Evolutionary conservation across 2,329 filamentous ascomycete species (phyloP), one percentile per base, ranked within the genome.

Genomic region (Aspergillus luchuensis): DNA sequence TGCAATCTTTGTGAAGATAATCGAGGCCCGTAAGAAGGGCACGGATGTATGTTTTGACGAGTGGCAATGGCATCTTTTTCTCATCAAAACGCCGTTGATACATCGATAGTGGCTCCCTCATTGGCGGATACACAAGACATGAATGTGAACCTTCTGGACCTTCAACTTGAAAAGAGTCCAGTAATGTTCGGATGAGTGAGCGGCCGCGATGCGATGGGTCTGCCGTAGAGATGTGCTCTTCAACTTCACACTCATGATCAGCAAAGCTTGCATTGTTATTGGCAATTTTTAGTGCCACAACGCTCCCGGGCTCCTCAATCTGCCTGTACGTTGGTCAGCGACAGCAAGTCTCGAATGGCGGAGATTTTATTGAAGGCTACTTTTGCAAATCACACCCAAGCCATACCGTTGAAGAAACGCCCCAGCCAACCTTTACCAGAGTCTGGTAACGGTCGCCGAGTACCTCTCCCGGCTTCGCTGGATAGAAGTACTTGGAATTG

Each of bases 1-100:
- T 73, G 60, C 76, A 80, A 57, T 76, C 69, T 33, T 72, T 69
- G 58, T 81, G 78, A 4, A 81, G 74, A 66, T 79, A 80, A 56
- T 81, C 73, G 39, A 81, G 75, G 15, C 75, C 74, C 25, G 71
- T 68, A 36, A 81, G 74, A 57, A 81, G 71, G 57, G 70, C 67
- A 53, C 70, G 70, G 56, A 80, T 65, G 52, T 76, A 70, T 53
- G 67, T 68, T 64, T 77, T 79, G 23, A 76, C 65, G 4, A 76
- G 67, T 8, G 70, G 67, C 25, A 72, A 66, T 62, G 69, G 74
- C 57, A 78, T 70, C 47, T 66, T 74, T 59, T 61, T 58, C 15
- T 66, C 45, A 0, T 64, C 62, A 64, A 74, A 77, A 58, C 72
- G 72, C 56, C 62, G 60, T 64, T 72, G 69, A 63, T 74, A 76